Percentiles rank a stretch among this genome's conserved stretches.
Conservation (phyloP, 306 rosid genomes). For the Trichosanthes truncata region DNA sequence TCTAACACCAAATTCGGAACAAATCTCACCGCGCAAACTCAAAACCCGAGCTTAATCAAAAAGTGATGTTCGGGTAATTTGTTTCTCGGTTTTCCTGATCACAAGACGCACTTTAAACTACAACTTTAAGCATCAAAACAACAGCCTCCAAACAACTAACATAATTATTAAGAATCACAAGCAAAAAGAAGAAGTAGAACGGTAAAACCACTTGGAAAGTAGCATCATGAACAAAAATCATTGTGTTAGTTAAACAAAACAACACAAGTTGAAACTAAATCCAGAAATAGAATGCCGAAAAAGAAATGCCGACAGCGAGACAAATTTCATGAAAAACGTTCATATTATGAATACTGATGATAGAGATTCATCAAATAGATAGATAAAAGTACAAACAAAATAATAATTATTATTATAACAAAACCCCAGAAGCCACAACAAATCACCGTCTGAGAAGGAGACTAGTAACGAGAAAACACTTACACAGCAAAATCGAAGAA, state of each 20-base stretch:
- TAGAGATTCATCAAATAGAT: background rate
- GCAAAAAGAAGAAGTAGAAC: background rate
- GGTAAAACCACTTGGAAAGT: background rate
- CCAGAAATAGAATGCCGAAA: background rate
- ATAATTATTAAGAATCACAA: background rate
- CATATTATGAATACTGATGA: background rate
- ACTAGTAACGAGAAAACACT: background rate
- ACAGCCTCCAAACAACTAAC: background rate
- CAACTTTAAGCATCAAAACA: background rate
- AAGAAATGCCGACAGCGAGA: background rate
- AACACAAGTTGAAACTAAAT: background rate
- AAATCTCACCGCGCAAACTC: background rate
- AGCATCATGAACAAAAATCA: background rate
- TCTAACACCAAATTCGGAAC: background rate
- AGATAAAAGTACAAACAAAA: background rate
- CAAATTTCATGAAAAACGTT: background rate
- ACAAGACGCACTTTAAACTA: background rate
- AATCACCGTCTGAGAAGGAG: background rate
- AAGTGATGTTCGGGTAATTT: no score
- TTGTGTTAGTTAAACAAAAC: background rate
- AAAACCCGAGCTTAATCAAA: background rate
- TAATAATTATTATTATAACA: background rate
- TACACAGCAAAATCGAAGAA: background rate
- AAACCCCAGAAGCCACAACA: background rate
- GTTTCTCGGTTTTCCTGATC: background rate